Conservation (phyloP, 139 green algal genomes). For the Chlorella sp. region DNA sequence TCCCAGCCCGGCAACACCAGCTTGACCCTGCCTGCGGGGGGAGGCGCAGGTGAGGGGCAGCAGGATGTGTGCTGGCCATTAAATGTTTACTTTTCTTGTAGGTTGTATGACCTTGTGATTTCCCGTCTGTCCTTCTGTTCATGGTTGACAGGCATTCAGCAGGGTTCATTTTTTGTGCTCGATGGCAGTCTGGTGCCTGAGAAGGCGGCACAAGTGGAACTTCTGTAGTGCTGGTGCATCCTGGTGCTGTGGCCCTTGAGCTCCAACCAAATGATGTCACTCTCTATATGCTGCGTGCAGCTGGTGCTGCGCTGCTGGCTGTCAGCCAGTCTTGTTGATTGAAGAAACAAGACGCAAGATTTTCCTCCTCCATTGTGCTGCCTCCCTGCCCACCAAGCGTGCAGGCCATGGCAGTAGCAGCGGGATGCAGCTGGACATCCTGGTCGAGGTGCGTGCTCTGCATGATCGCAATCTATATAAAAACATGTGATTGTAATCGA, state of each 20-base stretch:
- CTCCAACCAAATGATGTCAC: background rate
- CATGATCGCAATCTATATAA: background rate
- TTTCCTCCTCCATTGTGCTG: background rate
- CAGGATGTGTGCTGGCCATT: too few relatives aligned
- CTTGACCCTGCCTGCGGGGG: conserved; percentile 28
- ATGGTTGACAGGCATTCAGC: too few relatives aligned
- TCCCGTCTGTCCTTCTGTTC: too few relatives aligned
- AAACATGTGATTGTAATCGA: too few relatives aligned
- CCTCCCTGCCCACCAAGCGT: background rate
- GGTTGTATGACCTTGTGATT: too few relatives aligned
- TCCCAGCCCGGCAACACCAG: background rate
- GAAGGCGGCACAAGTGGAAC: background rate
- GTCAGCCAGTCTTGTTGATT: too few relatives aligned
- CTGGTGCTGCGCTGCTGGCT: background rate
- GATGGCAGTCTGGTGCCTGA: too few relatives aligned
- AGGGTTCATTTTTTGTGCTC: too few relatives aligned
- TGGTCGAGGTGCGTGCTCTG: conserved; percentile 50
- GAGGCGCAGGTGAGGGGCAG: background rate
- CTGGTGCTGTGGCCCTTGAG: background rate
- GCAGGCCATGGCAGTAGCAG: background rate
- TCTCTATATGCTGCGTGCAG: too few relatives aligned
- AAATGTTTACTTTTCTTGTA: too few relatives aligned
- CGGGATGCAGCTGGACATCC: conserved; percentile 53
- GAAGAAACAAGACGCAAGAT: too few relatives aligned
- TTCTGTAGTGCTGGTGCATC: background rate